These are phyloP conservation scores for Mycena crocata DNA, from an alignment of 768 basidiomycete species.

Conservation along the genomic window DNA sequence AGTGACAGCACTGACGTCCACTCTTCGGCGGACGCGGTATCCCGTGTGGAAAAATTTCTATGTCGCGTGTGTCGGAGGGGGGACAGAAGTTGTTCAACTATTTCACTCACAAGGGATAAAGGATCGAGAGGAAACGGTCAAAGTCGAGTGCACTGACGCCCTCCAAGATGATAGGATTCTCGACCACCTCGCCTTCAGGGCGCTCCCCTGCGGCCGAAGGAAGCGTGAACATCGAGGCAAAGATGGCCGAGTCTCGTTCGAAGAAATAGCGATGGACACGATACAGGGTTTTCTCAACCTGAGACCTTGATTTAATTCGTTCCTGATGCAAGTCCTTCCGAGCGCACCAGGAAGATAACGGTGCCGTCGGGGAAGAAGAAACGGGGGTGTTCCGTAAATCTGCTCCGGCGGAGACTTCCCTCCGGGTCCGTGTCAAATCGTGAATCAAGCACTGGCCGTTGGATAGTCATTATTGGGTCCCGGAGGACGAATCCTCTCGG, in stretches of 20 bases:
- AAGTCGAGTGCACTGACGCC: conserved; percentile 59
- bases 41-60: conserved; percentile 29
- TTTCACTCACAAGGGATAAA: conserved; percentile 61
- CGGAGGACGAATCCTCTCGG: no score
- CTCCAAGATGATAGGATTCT: conserved; percentile 52
- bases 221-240: conserved; percentile 41
- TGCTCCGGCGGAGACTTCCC: background rate
- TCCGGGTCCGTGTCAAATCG: background rate
- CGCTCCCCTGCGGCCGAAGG: conserved; percentile 24
- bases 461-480: conserved; percentile 1
- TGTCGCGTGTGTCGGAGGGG: background rate
- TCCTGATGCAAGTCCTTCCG: background rate
- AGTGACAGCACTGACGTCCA: conserved; percentile 46
- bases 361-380: conserved; percentile 42
- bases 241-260: conserved; percentile 47
- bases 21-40: conserved; percentile 34
- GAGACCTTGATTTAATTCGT: background rate
- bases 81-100: background rate
- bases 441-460: conserved; percentile 1
- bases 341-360: conserved; percentile 38
- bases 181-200: conserved; percentile 45
- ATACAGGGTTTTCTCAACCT: conserved; percentile 50
- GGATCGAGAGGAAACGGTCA: conserved; percentile 60
- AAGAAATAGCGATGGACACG: conserved; percentile 51
- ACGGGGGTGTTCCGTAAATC: conserved; percentile 32